A percentile compares a stretch with the other conserved stretches of the same genome.
Conservation (phyloP, 768 basidiomycete genomes). For the Amanita phalloides region DNA sequence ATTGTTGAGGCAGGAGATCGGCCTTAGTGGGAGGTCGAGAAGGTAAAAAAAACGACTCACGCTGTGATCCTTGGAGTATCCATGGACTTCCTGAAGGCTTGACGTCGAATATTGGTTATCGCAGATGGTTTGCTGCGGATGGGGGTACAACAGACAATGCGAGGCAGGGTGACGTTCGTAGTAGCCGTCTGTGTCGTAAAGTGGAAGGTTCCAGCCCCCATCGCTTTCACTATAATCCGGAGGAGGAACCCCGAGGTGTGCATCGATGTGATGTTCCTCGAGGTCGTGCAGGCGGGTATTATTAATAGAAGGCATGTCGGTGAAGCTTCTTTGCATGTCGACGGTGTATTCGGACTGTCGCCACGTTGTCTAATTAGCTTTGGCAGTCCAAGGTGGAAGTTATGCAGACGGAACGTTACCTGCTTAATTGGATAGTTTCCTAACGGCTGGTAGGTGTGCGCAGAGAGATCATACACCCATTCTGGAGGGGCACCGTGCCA, state of each 20-base stretch:
- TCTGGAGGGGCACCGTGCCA: background rate
- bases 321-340: conserved; percentile 1
- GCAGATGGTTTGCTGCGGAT: background rate
- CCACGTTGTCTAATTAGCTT: conserved; percentile 5
- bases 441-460: background rate
- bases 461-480: background rate
- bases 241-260: background rate
- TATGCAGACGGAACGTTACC: background rate
- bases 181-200: background rate
- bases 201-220: background rate
- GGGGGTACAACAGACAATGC: background rate
- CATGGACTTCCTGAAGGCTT: conserved; percentile 3
- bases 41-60: background rate
- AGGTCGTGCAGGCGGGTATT: conserved; percentile 5
- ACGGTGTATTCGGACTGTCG: conserved; percentile 2
- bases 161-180: background rate
- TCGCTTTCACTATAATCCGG: background rate
- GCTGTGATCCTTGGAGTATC: background rate
- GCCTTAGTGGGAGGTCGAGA: background rate
- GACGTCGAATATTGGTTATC: background rate
- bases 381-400: background rate
- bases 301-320: conserved; percentile 5
- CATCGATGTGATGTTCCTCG: background rate
- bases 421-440: background rate
- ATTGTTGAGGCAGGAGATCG: background rate